These are phyloP conservation scores for Oidiodendron maius DNA, from an alignment of 495 filamentous ascomycete species.

Conservation along the genomic window DNA sequence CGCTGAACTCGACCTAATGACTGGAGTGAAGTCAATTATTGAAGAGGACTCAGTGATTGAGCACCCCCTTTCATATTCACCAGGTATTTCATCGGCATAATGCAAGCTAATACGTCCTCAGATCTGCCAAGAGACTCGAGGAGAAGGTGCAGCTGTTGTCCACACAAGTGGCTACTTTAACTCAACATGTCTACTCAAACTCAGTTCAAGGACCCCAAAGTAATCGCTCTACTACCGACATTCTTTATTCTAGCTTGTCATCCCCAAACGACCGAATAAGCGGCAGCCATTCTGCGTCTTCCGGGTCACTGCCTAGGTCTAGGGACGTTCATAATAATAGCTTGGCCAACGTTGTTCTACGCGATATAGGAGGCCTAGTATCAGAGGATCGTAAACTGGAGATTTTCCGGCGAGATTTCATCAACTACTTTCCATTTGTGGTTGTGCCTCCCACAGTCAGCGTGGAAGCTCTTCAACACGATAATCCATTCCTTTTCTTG, in stretches of 20 bases:
- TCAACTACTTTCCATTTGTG: conserved; percentile 30
- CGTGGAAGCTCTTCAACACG: conserved; percentile 20
- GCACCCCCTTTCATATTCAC: conserved; percentile 5
- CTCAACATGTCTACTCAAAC: conserved; percentile 8
- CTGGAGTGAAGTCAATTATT: conserved; percentile 9
- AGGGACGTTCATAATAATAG: conserved; percentile 13
- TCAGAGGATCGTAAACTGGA: conserved; percentile 21
- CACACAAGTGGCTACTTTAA: conserved; percentile 12
- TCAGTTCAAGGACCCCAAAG: conserved; percentile 11
- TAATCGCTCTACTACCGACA: conserved; percentile 10
- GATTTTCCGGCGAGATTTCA: conserved; percentile 23
- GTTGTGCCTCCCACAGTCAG: conserved; percentile 22
- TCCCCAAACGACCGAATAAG: conserved; percentile 10
- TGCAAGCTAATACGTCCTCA: conserved; percentile 9
- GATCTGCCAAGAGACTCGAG: conserved; percentile 12
- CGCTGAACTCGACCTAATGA: conserved; percentile 11
- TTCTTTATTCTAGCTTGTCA: conserved; percentile 12
- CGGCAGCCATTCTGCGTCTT: conserved; percentile 9
- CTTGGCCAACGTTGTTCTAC: conserved; percentile 12
- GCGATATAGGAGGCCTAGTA: conserved; percentile 8
- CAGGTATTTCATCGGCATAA: conserved; percentile 12
- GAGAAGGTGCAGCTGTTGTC: conserved; percentile 11
- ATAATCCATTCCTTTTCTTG: conserved; percentile 25
- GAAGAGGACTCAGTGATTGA: conserved; percentile 12
- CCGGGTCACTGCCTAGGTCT: conserved; percentile 9